Conservation (phyloP, 106 monocot species). For the Dioscorea zingiberensis region DNA sequence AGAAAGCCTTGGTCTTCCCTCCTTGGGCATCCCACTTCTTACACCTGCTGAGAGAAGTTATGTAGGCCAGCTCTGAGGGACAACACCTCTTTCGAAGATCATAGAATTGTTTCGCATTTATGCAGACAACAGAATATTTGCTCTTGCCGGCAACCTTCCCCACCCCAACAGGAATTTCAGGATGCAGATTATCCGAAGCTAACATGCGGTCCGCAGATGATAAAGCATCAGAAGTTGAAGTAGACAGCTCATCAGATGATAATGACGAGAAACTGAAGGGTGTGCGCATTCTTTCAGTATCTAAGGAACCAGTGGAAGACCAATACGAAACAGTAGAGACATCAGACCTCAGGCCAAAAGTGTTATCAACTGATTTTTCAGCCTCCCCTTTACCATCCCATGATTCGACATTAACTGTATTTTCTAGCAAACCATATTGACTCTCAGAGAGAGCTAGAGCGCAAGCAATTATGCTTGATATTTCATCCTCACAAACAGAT, state of each 20-base stretch:
- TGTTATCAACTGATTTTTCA: constrained; percentile 19
- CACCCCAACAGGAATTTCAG: constrained; percentile 39
- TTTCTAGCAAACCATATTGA: constrained; percentile 9
- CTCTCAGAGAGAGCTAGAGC: constrained; percentile 42
- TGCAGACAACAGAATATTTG: constrained; percentile 66
- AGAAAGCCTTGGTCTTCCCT: constrained; percentile 93
- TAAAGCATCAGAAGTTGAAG: constrained; percentile 26
- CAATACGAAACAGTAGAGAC: constrained; percentile 27
- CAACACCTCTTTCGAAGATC: constrained; percentile 71
- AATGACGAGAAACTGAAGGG: constrained; percentile 30
- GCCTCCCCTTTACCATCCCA: constrained; percentile 17
- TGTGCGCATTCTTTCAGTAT: constrained; percentile 27
- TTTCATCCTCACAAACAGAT: constrained; percentile 67
- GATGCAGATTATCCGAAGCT: constrained; percentile 47
- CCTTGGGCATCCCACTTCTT: constrained; percentile 98
- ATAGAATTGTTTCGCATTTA: constrained; percentile 75
- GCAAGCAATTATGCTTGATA: constrained; percentile 90
- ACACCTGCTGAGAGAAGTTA: constrained; percentile 76
- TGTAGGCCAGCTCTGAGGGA: constrained; percentile 82
- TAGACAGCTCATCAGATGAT: constrained; percentile 45
- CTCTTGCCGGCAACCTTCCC: constrained; percentile 40
- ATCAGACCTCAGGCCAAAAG: constrained; percentile 12
- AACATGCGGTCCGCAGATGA: constrained; percentile 29
- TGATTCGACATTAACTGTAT: constrained; percentile 11
- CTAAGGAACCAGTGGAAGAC: constrained; percentile 33